Base-by-base conservation (phyloP, 805 yeast genomes). In the Komagataella populi region DNA sequence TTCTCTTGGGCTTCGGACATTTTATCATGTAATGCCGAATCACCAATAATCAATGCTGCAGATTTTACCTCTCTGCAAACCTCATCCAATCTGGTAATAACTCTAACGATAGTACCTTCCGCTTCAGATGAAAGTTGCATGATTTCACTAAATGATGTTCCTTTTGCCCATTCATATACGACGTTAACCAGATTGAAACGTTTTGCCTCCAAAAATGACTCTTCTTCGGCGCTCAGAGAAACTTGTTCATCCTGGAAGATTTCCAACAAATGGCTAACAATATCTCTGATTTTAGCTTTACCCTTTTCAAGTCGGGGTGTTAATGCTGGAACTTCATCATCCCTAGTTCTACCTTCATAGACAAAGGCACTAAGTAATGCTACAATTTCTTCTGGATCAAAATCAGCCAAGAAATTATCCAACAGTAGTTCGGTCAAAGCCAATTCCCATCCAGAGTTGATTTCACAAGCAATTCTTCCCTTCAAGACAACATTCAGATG, bases 141-240 rank as follows among this genome's bases (percentile, higher is more conserved):
- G 56, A 93, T 91, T 53, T 88, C 95, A 56, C 84, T 84, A 70
- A 93, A 93, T 0, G 95, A 76, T 73, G 83, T 76, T 2, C 99
- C 99, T 56, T 95, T 75, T 1, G 98, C 96, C 99, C 99, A 93
- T 67, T 93, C 97, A 64, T 91, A 93, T 4, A 91, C 96, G 10
- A 88, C 96, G 63, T 89, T 91, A 67, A 88, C 86, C 60, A 93
- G 73, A 0, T 91, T 96, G 66, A 93, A 93, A 57, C 98, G 72
- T 59, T 87, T 83, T 56, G 83, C 77, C 52, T 87, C 95, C 56
- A 84, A 68, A 60, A 91, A 93, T 54, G 84, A 85, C 49, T 83
- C 84, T 59, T 91, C 98, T 50, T 90, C 98, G 8, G 82, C 72
- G 0, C 96, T 86, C 56, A 88, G 68, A 17, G 83, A 70, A 16